Conservation (phyloP, 345 rosid genomes). For the Gossypium australe region DNA sequence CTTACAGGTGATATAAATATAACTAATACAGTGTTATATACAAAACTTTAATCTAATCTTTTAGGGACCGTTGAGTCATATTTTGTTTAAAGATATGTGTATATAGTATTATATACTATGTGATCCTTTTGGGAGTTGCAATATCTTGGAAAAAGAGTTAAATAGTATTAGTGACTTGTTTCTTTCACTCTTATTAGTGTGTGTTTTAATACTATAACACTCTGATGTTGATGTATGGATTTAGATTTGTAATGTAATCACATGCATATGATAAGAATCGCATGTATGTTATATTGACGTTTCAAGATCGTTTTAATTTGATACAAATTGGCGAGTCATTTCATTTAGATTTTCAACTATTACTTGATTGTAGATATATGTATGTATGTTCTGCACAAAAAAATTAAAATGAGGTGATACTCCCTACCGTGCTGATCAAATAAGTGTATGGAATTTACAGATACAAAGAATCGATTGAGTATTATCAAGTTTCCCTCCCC, state of each 20-base stretch:
- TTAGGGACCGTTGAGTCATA: too few species aligned
- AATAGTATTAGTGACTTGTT: not conserved
- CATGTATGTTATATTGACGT: not conserved
- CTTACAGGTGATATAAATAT: too few species aligned
- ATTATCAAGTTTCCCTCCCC: not conserved
- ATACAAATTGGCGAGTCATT: constrained; percentile 5
- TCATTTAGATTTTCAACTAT: not conserved
- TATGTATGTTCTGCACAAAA: constrained; percentile 10
- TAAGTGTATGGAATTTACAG: not conserved
- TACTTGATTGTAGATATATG: not conserved
- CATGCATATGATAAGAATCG: not conserved
- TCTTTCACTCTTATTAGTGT: not conserved
- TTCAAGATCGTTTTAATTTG: too few species aligned
- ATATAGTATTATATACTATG: not conserved
- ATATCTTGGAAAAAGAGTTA: constrained; percentile 30
- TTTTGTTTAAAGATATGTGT: too few species aligned
- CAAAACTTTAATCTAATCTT: too few species aligned
- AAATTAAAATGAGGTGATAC: not conserved
- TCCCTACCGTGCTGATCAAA: not conserved
- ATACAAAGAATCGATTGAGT: too few species aligned
- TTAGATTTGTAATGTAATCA: constrained; percentile 24
- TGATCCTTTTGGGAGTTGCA: constrained; percentile 43
- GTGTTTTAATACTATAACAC: not conserved
- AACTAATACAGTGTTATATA: too few species aligned
- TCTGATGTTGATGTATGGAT: constrained; percentile 19